phyloP scores from a whole-genome alignment of 768 basidiomycete species.

The Leccinum imitatum region DNA sequence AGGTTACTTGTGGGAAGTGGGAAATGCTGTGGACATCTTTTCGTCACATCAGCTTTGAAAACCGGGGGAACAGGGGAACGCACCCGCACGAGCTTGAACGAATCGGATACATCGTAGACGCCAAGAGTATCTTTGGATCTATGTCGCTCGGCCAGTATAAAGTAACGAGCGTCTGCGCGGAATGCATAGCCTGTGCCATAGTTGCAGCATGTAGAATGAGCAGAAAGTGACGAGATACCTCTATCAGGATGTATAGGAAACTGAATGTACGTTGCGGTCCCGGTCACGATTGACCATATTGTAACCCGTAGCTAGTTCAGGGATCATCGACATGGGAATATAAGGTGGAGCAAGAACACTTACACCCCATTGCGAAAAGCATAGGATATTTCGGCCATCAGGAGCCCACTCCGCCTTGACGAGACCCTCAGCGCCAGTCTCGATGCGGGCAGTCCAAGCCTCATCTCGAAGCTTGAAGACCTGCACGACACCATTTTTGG shows the following conservation, averaged over 20 bases:
- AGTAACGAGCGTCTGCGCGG: conserved; percentile 77
- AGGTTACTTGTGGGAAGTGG: conserved; percentile 73
- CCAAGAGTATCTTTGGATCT: conserved; percentile 87
- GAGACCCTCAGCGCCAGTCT: conserved; percentile 81
- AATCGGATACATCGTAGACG: conserved; percentile 72
- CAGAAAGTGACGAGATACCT: conserved; percentile 44
- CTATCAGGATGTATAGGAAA: conserved; percentile 79
- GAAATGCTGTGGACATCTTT: conserved; percentile 62
- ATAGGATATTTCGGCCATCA: conserved; percentile 77
- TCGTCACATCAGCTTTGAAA: conserved; percentile 20
- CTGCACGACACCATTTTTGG: conserved; percentile 68
- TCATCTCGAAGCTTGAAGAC: conserved; percentile 81
- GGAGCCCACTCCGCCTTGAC: conserved; percentile 89
- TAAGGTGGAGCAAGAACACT: conserved; percentile 35
- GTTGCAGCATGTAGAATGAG: neutral
- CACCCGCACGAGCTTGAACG: conserved; percentile 74
- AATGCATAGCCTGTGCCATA: conserved; percentile 65
- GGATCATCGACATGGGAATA: conserved; percentile 3
- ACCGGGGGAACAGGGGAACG: neutral
- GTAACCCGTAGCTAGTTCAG: conserved; percentile 72
- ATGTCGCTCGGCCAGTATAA: conserved; percentile 85
- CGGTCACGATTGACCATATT: conserved; percentile 79
- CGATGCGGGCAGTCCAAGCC: conserved; percentile 72
- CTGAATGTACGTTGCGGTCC: conserved; percentile 79
- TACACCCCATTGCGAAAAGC: conserved; percentile 94